A percentile compares a stretch with the other conserved stretches of the same genome.
These are phyloP conservation scores for Ophiocordyceps australis DNA, from an alignment of 2,329 filamentous ascomycete species.

Conservation along the genomic window DNA sequence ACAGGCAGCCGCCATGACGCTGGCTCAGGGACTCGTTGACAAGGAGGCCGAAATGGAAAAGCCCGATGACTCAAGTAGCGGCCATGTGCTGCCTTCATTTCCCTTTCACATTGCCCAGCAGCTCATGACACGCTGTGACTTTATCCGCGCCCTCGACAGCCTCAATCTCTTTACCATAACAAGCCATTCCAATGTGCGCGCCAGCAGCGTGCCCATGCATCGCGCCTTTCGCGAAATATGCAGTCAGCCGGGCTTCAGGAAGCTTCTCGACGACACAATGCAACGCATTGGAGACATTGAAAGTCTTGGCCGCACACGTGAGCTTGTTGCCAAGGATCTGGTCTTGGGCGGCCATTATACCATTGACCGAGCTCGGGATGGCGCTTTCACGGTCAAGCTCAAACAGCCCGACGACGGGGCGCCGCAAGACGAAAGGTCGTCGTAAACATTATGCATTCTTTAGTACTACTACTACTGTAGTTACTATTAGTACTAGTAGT, in stretches of 20 bases:
- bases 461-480: too few species aligned
- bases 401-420: constrained; percentile 23
- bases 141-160: constrained; percentile 82
- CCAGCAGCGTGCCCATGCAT: constrained; percentile 93
- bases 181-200: constrained; percentile 67
- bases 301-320: constrained; percentile 79
- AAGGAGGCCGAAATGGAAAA: constrained; percentile 48
- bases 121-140: constrained; percentile 92
- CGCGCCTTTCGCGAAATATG: constrained; percentile 80
- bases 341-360: constrained; percentile 71
- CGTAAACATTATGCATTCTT: too few species aligned
- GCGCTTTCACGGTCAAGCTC: constrained; percentile 22
- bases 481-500: too few species aligned
- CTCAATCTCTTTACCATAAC: constrained; percentile 94
- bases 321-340: constrained; percentile 88
- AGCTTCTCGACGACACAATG: constrained; percentile 66
- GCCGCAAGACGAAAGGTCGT: too few species aligned
- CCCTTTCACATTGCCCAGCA: constrained; percentile 70
- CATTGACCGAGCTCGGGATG: constrained; percentile 25
- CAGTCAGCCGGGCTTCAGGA: constrained; percentile 54
- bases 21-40: constrained; percentile 83
- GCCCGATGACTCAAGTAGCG: constrained; percentile 45
- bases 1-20: constrained; percentile 77
- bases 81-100: constrained; percentile 64
- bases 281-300: constrained; percentile 86